Base-by-base conservation (phyloP, 495 filamentous ascomycete species). In the Trichoderma virens region DNA sequence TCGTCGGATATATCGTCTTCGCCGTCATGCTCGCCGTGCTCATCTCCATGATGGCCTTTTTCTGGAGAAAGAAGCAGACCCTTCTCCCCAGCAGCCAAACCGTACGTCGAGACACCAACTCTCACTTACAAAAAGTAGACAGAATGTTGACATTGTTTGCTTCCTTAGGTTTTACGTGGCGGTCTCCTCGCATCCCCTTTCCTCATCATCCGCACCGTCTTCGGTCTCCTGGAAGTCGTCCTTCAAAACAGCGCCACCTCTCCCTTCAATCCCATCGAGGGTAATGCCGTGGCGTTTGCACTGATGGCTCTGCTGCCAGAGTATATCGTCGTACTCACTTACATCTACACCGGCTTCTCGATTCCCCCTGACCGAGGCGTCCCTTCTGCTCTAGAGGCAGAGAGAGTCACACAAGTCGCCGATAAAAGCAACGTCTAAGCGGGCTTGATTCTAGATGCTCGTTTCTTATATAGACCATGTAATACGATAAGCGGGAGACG, bases 121-220 rank as follows among this genome's bases (percentile, higher is more conserved):
- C 16, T 20, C 20, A 13, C 13, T 51, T 51, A 6, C 25, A 38
- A 18, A 35, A n/a, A 25, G n/a, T 35, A 13, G 34, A 64, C 43
- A 28, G 13, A 18, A 64, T 20, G 30, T 51, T 59, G 16, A 56
- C 51, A 56, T 1, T 30, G 5, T 8, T 30, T 30, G 8, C 9
- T 16, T 13, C 2, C 11, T 27, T 11, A 56, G 51, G 16, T 56
- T 23, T 6, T 56, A 28, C 51, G 51, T 8, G 51, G 51, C 25
- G 51, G 51, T 5, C 51, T 56, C 27, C 51, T 56, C 25, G 51
- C 51, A n/a, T 11, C 25, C 51, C 51, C 51, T 13, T 64, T 56
- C 32, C 45, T 64, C 51, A 39, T 64, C 30, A n/a, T 64, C 18
- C 63, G 63, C 4, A 60, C 63, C 30, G 51, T 64, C 51, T 64